Evolutionary conservation across 257 asterid genomes (phyloP).

Genomic region (Avicennia marina): DNA sequence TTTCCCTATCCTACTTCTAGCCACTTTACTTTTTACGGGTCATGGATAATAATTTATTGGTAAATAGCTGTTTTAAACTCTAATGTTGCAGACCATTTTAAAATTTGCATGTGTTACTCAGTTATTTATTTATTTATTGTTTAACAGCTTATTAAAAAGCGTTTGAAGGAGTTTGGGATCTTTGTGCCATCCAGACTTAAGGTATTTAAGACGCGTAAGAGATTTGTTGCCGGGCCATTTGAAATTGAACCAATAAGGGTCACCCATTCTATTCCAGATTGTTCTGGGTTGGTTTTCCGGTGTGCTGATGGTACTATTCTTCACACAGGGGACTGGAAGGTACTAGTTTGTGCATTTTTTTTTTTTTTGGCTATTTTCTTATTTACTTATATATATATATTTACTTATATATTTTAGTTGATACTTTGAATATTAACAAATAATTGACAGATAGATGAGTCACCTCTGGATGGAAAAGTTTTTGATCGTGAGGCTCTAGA

Average conservation of each 20-base stretch:
- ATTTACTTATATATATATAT: slow-evolving; percentile 2
- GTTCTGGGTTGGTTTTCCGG: slow-evolving; percentile 96
- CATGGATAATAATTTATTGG: neutral
- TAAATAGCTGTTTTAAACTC: slow-evolving; percentile 8
- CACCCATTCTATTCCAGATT: slow-evolving; percentile 98
- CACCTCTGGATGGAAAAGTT: slow-evolving; percentile 87
- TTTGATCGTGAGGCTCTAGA: slow-evolving; percentile 92
- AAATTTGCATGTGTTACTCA: neutral
- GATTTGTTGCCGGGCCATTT: slow-evolving; percentile 93
- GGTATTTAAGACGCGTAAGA: slow-evolving; percentile 70
- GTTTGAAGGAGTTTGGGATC: slow-evolving; percentile 91
- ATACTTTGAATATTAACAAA: slow-evolving; percentile 10
- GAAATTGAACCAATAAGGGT: slow-evolving; percentile 92
- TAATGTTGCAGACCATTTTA: slow-evolving; percentile 8
- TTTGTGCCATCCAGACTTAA: slow-evolving; percentile 92
- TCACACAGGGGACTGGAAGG: slow-evolving; percentile 99
- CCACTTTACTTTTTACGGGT: neutral
- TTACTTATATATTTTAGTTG: no score
- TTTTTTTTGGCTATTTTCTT: neutral
- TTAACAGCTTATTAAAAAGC: slow-evolving; percentile 89
- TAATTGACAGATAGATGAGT: slow-evolving; percentile 81
- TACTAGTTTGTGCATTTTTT: no score
- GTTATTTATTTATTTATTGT: slow-evolving; percentile 21
- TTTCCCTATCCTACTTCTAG: neutral
- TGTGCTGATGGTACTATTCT: slow-evolving; percentile 97